Evolutionary conservation across 2,329 filamentous ascomycete species (phyloP), one percentile per base, ranked within the genome.

Genomic region (Diplocarpon mali): DNA sequence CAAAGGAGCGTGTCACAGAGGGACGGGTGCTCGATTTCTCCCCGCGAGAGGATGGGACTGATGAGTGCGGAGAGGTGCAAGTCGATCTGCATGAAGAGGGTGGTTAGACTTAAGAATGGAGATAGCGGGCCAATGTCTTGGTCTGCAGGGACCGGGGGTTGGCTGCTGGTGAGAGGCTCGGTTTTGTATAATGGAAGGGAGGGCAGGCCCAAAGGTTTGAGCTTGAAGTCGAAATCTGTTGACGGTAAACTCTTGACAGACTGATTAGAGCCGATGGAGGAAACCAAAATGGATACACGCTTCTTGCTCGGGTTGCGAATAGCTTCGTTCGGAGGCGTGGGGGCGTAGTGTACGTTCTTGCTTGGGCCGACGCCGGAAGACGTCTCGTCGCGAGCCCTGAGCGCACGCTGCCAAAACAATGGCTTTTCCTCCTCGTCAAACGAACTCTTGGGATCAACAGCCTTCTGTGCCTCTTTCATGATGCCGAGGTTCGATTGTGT

Each of bases 1-100:
- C 66, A 69, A 0, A 79, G 66, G 0, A 80, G 59, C 2, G 60
- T 66, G 39, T 68, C 63, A 10, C 64, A 64, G n/a, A 57, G 35
- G 27, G 27, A 20, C 28, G 41, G 16, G 4, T 39, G 16, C 7
- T 48, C 24, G n/a, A 41, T 38, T 9, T 47, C 44, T 1, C 41
- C 42, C 6, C 28, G 46, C 1, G 37, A 36, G 1, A 56, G 42
- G 42, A 45, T 42, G 2, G 6, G 7, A 3, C 9, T n/a, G 11
- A 24, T 13, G 2, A 55, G 27, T 3, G 5, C 3, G 11, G 5
- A 20, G 10, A 52, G 9, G 7, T 53, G 35, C 2, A n/a, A 1
- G 4, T 32, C 6, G 7, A 57, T 42, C 30, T 56, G 12, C 3
- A 13, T 5, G 13, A 56, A 42, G 11, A 53, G 46, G 1, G 7